Evolutionary conservation across 768 basidiomycete genomes (phyloP), one percentile per base, ranked within the genome.

Genomic region (Naganishia onofrii): DNA sequence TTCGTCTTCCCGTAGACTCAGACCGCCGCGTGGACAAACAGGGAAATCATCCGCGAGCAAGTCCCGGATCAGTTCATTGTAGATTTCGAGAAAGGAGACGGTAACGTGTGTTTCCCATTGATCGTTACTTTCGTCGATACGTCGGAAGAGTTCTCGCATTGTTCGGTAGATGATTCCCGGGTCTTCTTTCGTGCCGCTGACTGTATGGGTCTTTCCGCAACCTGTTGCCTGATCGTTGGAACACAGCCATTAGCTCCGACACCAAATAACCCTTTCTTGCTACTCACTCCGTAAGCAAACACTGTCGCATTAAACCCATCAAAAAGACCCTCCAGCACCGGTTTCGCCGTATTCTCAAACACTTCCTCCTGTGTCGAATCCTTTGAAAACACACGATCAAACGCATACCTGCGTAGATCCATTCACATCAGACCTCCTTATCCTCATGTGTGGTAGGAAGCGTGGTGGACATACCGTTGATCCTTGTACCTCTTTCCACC

Each of bases 151-250:
- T 81, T 97, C 95, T 53, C 91, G 88, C 94, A 97, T 98, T 23
- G 93, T 93, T 70, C 92, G 85, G 82, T 98, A 93, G 80, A 98
- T 96, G 76, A 96, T 88, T 34, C 96, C 96, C 21, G 92, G 92
- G 79, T 95, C 90, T 26, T 80, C 78, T 54, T 90, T 89, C 44
- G 90, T 89, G 69, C 95, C 95, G 76, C 93, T 96, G 80, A 99
- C 97, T 23, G 96, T 99, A 81, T 98, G 94, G 5, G 96, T 99
- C 82, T 99, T 99, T 73, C 96, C 96, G 79, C 96, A 98, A n/a
- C 96, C 96, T n/a, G 96, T 98, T 28, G 96, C 96, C 96, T 98
- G 77, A 23, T 52, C 21, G 34, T 13, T 31, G 48, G 48, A 21
- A 21, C 48, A 51, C 5, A 7, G 3, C 21, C 3, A 6, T 23